Percentiles rank a stretch among this genome's conserved stretches.
These are phyloP conservation scores for Alternaria panax DNA, from an alignment of 2,329 filamentous ascomycete genomes.

Conservation along the genomic window DNA sequence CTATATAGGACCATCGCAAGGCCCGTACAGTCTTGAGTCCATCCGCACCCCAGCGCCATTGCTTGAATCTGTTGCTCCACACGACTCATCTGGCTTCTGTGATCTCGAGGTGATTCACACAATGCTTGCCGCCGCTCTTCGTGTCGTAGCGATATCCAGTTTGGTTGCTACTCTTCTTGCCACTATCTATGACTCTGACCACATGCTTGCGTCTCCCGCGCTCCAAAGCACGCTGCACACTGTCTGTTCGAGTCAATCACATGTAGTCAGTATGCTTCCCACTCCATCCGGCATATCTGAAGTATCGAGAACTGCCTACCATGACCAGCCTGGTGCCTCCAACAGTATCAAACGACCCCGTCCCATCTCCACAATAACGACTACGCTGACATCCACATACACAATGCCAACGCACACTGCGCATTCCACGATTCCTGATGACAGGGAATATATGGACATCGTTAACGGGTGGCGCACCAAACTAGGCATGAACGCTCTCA, in stretches of 20 bases:
- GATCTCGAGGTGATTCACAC: not conserved
- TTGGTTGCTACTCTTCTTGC: not conserved
- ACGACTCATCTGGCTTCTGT: not conserved
- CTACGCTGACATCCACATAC: not conserved
- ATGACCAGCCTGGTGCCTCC: not conserved
- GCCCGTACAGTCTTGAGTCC: not conserved
- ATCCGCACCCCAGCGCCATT: too few species aligned
- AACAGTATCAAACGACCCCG: not conserved
- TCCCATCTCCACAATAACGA: not conserved
- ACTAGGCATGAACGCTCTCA: slow-evolving; percentile 23
- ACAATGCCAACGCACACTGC: not conserved
- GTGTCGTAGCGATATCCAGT: not conserved
- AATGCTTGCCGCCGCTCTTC: not conserved
- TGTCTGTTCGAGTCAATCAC: not conserved
- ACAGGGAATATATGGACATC: slow-evolving; percentile 31
- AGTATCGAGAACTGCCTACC: not conserved
- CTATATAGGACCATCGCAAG: not conserved
- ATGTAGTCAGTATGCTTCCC: not conserved
- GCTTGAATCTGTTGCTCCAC: not conserved
- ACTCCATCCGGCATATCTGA: not conserved
- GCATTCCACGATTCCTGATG: not conserved
- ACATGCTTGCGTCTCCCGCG: not conserved
- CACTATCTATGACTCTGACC: not conserved
- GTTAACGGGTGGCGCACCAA: slow-evolving; percentile 29
- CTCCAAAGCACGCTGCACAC: not conserved